phyloP scores from a whole-genome alignment of 768 basidiomycete species.

The Tephrocybe sp. region DNA sequence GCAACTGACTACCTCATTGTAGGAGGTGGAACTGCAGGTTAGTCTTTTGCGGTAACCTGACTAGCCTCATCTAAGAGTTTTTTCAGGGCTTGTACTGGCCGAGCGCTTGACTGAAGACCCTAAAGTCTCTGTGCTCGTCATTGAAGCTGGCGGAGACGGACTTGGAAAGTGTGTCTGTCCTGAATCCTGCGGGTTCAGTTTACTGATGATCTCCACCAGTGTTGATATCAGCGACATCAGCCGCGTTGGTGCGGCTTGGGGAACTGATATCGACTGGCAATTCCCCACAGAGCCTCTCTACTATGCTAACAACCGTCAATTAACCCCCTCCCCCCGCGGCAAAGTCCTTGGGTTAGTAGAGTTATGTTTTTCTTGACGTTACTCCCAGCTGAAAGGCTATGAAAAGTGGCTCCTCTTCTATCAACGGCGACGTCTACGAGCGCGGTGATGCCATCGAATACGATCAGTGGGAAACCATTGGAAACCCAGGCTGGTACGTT shows the following conservation, averaged over 20 bases:
- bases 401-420: not conserved
- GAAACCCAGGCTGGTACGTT: constrained; percentile 1
- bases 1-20: constrained; percentile 1
- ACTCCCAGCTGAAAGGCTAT: not conserved
- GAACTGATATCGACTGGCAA: too few species aligned
- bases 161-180: too few species aligned
- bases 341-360: constrained; percentile 1
- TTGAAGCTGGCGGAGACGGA: too few species aligned
- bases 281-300: constrained; percentile 3
- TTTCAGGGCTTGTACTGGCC: not conserved
- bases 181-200: too few species aligned
- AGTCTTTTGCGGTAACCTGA: too few species aligned
- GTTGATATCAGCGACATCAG: too few species aligned
- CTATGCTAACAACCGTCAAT: constrained; percentile 2
- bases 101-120: too few species aligned
- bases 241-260: too few species aligned
- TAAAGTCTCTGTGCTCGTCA: too few species aligned
- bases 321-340: not conserved
- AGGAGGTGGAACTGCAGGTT: constrained; percentile 4
- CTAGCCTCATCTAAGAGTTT: too few species aligned
- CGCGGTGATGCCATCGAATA: not conserved
- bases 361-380: not conserved
- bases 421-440: not conserved
- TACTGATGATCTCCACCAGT: not conserved
- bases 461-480: not conserved